Conservation (phyloP, 225 moss, liverwort and hornwort species). For the Polytrichum formosum region DNA sequence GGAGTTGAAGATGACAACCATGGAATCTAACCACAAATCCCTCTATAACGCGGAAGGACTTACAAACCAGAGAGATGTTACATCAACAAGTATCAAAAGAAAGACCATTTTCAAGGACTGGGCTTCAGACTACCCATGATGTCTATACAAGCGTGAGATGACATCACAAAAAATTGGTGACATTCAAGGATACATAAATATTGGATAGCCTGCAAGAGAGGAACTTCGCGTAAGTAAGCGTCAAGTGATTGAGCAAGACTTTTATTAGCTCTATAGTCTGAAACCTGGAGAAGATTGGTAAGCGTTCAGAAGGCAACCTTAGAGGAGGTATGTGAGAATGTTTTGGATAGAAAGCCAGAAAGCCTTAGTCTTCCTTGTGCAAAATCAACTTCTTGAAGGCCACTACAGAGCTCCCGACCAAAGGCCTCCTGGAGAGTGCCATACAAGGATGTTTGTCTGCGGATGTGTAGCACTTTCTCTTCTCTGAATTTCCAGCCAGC, state of each 20-base stretch:
- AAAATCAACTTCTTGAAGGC: constrained; percentile 67
- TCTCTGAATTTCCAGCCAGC: constrained; percentile 30
- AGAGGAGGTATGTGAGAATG: constrained; percentile 47
- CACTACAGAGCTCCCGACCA: constrained; percentile 57
- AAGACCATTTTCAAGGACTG: background rate
- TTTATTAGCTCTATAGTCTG: background rate
- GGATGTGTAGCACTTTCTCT: constrained; percentile 63
- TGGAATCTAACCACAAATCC: background rate
- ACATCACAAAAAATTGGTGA: constrained; percentile 6
- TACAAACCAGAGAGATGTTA: too few species aligned
- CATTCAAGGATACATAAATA: constrained; percentile 83
- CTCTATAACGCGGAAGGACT: too few species aligned
- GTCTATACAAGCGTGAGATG: background rate
- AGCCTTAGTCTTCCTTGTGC: constrained; percentile 66
- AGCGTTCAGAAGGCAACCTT: constrained; percentile 48
- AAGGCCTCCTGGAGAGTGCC: constrained; percentile 64
- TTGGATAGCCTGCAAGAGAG: constrained; percentile 70
- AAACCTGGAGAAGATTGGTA: background rate
- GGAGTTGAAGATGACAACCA: constrained; percentile 43
- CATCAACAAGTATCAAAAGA: too few species aligned
- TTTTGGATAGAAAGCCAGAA: constrained; percentile 71
- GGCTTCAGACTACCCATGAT: background rate
- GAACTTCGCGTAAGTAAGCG: too few species aligned
- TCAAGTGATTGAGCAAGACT: background rate
- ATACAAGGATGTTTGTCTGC: constrained; percentile 53